Base-by-base conservation (phyloP, 169 alveolate genomes). In the Plasmodium gaboni region DNA sequence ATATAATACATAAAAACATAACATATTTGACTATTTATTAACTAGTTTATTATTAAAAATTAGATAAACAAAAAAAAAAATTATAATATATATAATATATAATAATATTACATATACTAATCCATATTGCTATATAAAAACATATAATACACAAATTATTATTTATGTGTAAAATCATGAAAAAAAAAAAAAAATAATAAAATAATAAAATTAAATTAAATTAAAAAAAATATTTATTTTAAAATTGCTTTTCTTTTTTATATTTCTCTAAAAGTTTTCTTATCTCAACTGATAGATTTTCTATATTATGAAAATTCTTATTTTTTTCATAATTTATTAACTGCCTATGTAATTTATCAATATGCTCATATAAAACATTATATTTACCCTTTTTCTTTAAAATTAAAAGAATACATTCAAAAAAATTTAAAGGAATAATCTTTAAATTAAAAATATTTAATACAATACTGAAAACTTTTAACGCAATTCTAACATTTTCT, bases 291-390 rank as follows among this genome's bases (percentile, higher is more conserved):
- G 64, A 17, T 72, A 80, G 69, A 32, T 80, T 61, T 55, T 80
- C 69, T n/a, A 80, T 26, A 32, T 53, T 70, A 67, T 9, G 15
- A 55, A 65, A 80, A 22, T 67, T 55, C 13, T 80, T 55, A 68
- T 80, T 80, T 61, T 80, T 80, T 80, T 80, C 90, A 80, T 63
- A 80, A 44, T 69, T 80, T 13, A 80, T 80, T 68, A 80, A 51
- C 61, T 80, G 85, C 71, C 90, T 80, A 70, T 80, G 90, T 44
- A 80, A 26, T 48, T 61, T 65, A 50, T 80, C 90, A 67, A 53
- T 80, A 42, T 64, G 55, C 26, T 80, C 83, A 68, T 80, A 80
- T 57, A 80, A 53, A 68, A 67, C 73, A 38, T 80, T 80, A 72
- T 17, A 24, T 51, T 55, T 68, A 38, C 72, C 72, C 17, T 48